Evolutionary conservation across 1,284 basidiomycete genomes (phyloP).

Genomic region (Cutaneotrichosporon sp.): DNA sequence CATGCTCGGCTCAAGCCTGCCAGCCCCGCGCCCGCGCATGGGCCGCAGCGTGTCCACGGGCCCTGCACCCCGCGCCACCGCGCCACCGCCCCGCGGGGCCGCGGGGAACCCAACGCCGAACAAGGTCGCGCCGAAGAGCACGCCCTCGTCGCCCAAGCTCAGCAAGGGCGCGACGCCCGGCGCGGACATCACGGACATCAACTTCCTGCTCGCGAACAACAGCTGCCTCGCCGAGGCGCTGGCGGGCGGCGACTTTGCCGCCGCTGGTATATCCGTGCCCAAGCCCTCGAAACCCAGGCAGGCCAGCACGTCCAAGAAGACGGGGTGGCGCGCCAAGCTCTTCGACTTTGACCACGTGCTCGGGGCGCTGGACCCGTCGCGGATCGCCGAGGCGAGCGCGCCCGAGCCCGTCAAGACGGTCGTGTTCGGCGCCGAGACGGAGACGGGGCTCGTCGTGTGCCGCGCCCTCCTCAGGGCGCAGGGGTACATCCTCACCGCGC

Average conservation of each 20-base stretch:
- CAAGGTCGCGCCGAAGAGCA: neutral
- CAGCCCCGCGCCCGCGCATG: neutral
- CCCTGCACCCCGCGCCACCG: neutral
- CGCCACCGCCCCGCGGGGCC: neutral
- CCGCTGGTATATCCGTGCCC: neutral
- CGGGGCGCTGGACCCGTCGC: conserved; percentile 30
- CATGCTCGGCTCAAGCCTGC: conserved; percentile 7
- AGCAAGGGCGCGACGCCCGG: neutral
- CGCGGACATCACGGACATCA: conserved; percentile 6
- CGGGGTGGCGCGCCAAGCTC: neutral
- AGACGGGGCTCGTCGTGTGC: conserved; percentile 19
- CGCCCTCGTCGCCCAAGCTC: conserved; percentile 1
- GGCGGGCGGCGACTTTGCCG: neutral
- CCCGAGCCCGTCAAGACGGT: conserved; percentile 25
- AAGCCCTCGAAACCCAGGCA: neutral
- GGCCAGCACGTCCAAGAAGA: conserved; percentile 4
- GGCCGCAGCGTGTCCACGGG: neutral
- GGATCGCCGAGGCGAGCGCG: conserved; percentile 17
- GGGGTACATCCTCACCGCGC: conserved; percentile 15
- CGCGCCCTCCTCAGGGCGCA: conserved; percentile 17
- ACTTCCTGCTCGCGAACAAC: conserved; percentile 8
- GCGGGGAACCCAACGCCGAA: too few species aligned
- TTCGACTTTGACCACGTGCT: conserved; percentile 29
- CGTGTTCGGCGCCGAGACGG: conserved; percentile 36
- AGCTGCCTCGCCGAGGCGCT: conserved; percentile 6